Conservation (phyloP, 805 yeast species). For the Wilhelminamyces savonicus region DNA sequence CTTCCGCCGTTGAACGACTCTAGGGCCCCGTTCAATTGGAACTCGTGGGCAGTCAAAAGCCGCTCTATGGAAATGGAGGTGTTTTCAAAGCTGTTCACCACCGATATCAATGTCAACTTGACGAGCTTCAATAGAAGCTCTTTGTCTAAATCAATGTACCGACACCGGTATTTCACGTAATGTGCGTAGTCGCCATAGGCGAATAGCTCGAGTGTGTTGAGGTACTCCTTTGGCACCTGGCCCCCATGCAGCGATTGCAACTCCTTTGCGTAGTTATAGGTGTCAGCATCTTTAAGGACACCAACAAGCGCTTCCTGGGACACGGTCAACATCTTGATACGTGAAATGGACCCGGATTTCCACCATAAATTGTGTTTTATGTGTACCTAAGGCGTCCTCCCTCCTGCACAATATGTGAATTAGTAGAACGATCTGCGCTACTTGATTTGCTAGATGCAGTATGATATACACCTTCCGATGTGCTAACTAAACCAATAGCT, state of each 20-base stretch:
- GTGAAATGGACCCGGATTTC: too few relatives aligned
- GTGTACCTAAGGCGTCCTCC: not conserved
- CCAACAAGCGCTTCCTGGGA: not conserved
- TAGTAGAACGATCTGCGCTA: not conserved
- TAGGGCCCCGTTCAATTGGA: slow-evolving; percentile 10
- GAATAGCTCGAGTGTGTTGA: slow-evolving; percentile 31
- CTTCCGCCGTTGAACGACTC: slow-evolving; percentile 1
- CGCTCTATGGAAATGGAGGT: slow-evolving; percentile 8
- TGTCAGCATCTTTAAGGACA: not conserved
- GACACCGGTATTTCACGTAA: slow-evolving; percentile 12
- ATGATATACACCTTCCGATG: not conserved
- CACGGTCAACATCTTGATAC: too few relatives aligned
- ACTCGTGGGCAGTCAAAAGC: slow-evolving; percentile 10
- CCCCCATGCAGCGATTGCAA: not conserved
- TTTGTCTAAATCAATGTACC: slow-evolving; percentile 10
- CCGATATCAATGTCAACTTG: slow-evolving; percentile 19
- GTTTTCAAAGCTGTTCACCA: slow-evolving; percentile 18
- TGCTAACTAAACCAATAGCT: slow-evolving; percentile 5
- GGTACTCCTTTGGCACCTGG: too few relatives aligned
- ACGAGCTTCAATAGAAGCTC: slow-evolving; percentile 16
- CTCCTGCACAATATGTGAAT: not conserved
- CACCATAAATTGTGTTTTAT: too few relatives aligned
- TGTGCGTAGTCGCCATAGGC: slow-evolving; percentile 27
- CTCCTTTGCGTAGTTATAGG: not conserved
- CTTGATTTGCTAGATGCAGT: not conserved